Conservation (phyloP, 768 basidiomycete genomes). For the Lactarius evosmus region DNA sequence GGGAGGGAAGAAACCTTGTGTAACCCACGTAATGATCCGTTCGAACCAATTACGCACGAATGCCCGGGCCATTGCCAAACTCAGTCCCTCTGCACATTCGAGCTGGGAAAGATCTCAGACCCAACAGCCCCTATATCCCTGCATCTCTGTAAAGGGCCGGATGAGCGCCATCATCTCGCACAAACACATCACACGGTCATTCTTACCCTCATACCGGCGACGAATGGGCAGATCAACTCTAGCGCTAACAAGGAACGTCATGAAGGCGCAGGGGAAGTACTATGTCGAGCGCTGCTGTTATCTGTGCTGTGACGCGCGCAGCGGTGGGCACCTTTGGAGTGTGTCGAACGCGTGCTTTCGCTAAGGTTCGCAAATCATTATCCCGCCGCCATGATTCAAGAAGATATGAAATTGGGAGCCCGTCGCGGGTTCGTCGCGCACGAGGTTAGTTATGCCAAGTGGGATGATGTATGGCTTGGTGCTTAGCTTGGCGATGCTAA, state of each 20-base stretch:
- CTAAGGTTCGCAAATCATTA: neutral
- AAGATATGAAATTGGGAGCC: neutral
- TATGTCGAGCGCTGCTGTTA: neutral
- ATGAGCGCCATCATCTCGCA: too few species aligned
- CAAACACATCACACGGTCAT: neutral
- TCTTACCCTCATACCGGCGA: neutral
- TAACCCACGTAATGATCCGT: neutral
- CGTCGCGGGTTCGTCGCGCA: neutral
- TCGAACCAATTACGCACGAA: too few species aligned
- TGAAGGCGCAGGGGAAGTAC: neutral
- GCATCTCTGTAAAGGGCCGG: neutral
- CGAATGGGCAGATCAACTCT: too few species aligned
- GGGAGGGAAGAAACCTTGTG: too few species aligned
- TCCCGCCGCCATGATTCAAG: neutral
- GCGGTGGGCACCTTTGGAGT: neutral
- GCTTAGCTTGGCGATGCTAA: neutral
- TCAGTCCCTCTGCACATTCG: neutral
- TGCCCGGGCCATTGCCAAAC: too few species aligned
- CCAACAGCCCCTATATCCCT: neutral
- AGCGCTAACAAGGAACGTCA: neutral
- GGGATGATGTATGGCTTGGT: neutral
- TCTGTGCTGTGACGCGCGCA: neutral
- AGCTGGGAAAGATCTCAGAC: neutral
- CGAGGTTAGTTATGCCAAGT: neutral
- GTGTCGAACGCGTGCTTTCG: neutral